Conservation (phyloP, 495 filamentous ascomycete genomes). For the Xanthoparmelia taractica region DNA sequence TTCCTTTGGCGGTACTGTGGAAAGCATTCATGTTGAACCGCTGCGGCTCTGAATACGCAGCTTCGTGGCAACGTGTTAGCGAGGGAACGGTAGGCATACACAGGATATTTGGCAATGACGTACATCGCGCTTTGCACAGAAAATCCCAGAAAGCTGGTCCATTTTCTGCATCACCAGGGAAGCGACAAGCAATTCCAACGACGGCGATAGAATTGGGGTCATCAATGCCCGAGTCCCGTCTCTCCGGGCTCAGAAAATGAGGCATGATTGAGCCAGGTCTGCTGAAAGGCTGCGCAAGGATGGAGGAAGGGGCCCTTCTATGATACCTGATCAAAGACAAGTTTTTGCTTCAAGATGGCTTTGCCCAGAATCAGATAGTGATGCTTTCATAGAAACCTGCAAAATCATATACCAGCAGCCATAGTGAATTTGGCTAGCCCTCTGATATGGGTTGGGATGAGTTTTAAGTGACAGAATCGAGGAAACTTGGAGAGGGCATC, state of each 20-base stretch:
- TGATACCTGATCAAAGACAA: background rate
- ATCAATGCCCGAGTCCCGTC: conserved; percentile 11
- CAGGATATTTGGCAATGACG: background rate
- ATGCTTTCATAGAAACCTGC: background rate
- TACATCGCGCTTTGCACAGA: conserved; percentile 35
- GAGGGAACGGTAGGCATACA: background rate
- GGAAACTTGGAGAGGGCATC: background rate
- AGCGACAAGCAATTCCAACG: conserved; percentile 42
- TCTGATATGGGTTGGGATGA: background rate
- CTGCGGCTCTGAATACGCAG: conserved; percentile 33
- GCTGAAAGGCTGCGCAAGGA: background rate
- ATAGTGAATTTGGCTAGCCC: background rate
- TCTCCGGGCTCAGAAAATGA: background rate
- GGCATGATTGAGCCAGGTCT: background rate
- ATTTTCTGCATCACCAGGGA: conserved; percentile 45
- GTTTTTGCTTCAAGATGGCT: background rate
- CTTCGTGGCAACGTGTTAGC: conserved; percentile 1
- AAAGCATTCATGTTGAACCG: conserved; percentile 44
- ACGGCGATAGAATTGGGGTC: conserved; percentile 36
- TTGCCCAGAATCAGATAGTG: background rate
- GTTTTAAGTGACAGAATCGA: background rate
- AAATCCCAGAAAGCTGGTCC: conserved; percentile 53
- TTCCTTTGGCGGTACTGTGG: conserved; percentile 30
- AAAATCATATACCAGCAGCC: background rate
- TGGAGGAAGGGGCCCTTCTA: background rate